Evolutionary conservation across 2,329 filamentous ascomycete genomes (phyloP).

Genomic region (Myriosclerotinia scirpicola): DNA sequence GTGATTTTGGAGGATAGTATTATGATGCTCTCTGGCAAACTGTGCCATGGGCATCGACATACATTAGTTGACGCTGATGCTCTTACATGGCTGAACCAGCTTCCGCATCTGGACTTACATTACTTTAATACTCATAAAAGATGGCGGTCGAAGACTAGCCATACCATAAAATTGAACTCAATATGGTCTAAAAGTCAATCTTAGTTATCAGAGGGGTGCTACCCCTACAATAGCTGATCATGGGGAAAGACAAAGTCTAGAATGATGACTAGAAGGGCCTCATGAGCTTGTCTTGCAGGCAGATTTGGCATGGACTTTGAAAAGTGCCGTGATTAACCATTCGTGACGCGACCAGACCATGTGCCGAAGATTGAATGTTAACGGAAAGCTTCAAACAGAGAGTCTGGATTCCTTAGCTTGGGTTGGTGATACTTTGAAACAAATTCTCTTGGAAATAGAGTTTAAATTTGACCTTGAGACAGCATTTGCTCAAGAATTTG

Average conservation of each 20-base stretch:
- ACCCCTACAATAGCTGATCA: neutral
- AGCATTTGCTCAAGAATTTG: neutral
- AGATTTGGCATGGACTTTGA: neutral
- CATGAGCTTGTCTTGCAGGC: neutral
- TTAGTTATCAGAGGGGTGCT: neutral
- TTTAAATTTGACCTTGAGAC: neutral
- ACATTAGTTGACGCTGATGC: too few species aligned
- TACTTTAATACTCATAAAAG: neutral
- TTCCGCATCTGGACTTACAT: neutral
- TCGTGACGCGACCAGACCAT: neutral
- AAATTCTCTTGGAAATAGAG: neutral
- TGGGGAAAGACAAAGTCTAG: neutral
- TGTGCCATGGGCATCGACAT: neutral
- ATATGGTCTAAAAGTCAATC: neutral
- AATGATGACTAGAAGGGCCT: neutral
- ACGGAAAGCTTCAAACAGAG: neutral
- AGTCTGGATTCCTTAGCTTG: neutral
- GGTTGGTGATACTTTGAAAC: neutral
- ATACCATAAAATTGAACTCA: neutral
- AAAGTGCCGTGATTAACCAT: neutral
- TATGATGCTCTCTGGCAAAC: neutral
- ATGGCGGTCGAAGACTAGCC: neutral
- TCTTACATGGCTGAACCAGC: neutral
- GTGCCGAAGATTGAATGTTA: neutral
- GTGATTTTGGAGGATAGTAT: neutral